Conservation (phyloP, 768 basidiomycete genomes). For the Leccinum uliginosum region DNA sequence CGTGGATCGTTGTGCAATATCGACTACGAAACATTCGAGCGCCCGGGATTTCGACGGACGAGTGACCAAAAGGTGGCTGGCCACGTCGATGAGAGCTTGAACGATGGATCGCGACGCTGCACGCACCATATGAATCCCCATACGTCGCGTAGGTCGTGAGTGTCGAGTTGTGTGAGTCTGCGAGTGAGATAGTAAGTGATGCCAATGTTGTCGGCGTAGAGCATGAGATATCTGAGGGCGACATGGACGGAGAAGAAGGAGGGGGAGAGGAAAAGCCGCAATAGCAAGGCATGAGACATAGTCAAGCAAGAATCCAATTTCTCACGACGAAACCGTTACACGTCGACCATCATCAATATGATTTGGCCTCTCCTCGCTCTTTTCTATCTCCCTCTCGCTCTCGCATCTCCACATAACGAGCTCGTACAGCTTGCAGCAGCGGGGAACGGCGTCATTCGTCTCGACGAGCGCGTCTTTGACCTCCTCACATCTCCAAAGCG, state of each 20-base stretch:
- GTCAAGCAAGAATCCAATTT: neutral
- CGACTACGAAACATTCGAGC: constrained; percentile 89
- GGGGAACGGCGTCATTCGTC: constrained; percentile 76
- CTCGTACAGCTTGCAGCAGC: constrained; percentile 65
- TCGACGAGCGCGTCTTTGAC: constrained; percentile 73
- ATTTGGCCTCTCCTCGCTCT: constrained; percentile 28
- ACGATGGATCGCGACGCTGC: neutral
- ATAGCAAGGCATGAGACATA: constrained; percentile 75
- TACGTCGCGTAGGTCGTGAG: constrained; percentile 71
- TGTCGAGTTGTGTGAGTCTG: constrained; percentile 64
- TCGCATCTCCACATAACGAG: constrained; percentile 43
- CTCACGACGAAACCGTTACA: constrained; percentile 14
- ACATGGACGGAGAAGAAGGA: constrained; percentile 93
- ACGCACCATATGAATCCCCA: constrained; percentile 87
- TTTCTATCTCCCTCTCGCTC: constrained; percentile 28
- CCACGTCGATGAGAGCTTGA: constrained; percentile 11
- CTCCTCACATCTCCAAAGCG: constrained; percentile 71
- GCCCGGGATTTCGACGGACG: constrained; percentile 89
- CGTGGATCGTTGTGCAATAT: constrained; percentile 83
- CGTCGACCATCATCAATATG: constrained; percentile 6
- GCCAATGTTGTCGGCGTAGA: constrained; percentile 83
- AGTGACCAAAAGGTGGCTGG: constrained; percentile 90
- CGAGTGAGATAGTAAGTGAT: constrained; percentile 87
- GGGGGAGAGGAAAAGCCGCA: constrained; percentile 88
- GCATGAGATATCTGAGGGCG: constrained; percentile 80